These are phyloP conservation scores for Erodium trifolium DNA, from an alignment of 441 rosid genomes.

Conservation along the genomic window DNA sequence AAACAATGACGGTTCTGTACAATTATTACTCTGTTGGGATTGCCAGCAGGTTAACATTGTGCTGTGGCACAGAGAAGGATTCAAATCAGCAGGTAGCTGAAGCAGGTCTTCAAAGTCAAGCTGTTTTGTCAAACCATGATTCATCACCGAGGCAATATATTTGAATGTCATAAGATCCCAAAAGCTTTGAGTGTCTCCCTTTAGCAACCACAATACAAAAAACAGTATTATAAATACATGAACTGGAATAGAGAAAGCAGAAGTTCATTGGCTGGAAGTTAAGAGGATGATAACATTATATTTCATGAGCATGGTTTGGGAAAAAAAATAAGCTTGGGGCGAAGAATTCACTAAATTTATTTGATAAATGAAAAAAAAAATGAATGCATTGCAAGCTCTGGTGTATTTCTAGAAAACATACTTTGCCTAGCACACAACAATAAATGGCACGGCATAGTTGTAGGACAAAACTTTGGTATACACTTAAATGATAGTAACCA, in stretches of 20 bases:
- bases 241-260: slow-evolving; percentile 2
- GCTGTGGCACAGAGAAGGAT: slow-evolving; percentile 64
- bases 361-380: neutral
- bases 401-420: neutral
- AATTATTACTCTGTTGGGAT: slow-evolving; percentile 33
- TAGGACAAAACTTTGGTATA: too few relatives aligned
- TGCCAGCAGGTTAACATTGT: slow-evolving; percentile 56
- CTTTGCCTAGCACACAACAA: neutral
- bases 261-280: neutral
- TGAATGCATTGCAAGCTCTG: slow-evolving; percentile 1
- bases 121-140: slow-evolving; percentile 62
- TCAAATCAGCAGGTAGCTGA: slow-evolving; percentile 63
- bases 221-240: slow-evolving; percentile 5
- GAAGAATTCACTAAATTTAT: neutral
- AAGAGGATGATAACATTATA: neutral
- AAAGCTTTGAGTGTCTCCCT: slow-evolving; percentile 41
- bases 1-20: slow-evolving; percentile 48
- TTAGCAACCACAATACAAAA: slow-evolving; percentile 17
- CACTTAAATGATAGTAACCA: too few relatives aligned
- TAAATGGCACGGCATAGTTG: neutral
- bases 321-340: neutral
- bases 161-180: slow-evolving; percentile 66
- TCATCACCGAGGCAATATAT: slow-evolving; percentile 52
- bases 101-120: slow-evolving; percentile 80
- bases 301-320: neutral